These are phyloP conservation scores for Penicillium sp. DNA, from an alignment of 2,329 filamentous ascomycete genomes.

Conservation along the genomic window DNA sequence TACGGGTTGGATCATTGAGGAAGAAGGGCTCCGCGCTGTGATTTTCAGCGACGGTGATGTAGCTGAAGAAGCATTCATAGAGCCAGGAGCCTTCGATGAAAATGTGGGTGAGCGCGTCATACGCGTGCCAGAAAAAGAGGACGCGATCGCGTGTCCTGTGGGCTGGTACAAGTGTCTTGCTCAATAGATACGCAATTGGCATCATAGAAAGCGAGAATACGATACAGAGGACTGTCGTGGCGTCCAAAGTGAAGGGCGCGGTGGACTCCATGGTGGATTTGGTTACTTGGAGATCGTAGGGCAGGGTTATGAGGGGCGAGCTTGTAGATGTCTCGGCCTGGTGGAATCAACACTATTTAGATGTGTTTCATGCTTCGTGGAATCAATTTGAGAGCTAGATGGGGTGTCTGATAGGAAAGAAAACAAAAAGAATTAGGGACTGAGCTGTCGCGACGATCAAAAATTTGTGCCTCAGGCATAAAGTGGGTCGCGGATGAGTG, in stretches of 20 bases:
- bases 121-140: constrained; percentile 92
- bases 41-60: constrained; percentile 46
- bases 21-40: constrained; percentile 46
- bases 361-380: not conserved
- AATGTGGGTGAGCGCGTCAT: constrained; percentile 89
- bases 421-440: not conserved
- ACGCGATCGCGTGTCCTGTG: constrained; percentile 61
- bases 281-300: not conserved
- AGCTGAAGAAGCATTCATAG: constrained; percentile 88
- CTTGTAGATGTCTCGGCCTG: not conserved
- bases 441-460: not conserved
- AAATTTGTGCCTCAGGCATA: not conserved
- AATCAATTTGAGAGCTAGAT: not conserved
- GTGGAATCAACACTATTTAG: not conserved
- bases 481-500: not conserved
- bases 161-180: constrained; percentile 53
- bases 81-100: constrained; percentile 88
- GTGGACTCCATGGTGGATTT: constrained; percentile 21
- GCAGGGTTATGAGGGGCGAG: not conserved
- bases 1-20: constrained; percentile 53
- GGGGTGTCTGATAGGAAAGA: not conserved
- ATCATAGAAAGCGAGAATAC: constrained; percentile 56
- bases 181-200: constrained; percentile 52
- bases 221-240: constrained; percentile 55
- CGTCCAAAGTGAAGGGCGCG: constrained; percentile 40